phyloP scores from a whole-genome alignment of 106 monocot species.

The Triglochin maritima region DNA sequence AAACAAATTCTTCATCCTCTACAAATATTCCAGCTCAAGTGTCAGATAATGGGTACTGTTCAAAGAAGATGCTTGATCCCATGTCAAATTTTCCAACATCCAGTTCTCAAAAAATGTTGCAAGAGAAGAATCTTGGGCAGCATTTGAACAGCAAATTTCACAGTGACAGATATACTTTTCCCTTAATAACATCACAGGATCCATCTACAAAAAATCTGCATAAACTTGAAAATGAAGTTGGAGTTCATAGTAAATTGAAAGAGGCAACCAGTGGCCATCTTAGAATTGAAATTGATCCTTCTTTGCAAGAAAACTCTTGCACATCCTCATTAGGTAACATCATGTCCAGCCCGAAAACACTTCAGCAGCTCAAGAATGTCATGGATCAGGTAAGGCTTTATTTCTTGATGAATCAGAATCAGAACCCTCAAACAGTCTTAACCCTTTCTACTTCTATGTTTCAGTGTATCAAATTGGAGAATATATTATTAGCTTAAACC shows the following conservation, averaged over 20 bases:
- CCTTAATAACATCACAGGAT: neutral
- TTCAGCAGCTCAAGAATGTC: conserved; percentile 12
- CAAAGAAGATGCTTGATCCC: neutral
- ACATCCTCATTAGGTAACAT: neutral
- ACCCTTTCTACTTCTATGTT: neutral
- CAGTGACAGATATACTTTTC: neutral
- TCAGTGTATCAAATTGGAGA: neutral
- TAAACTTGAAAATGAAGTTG: neutral
- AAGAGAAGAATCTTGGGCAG: conserved; percentile 2
- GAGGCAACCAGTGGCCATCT: neutral
- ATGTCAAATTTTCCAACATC: neutral
- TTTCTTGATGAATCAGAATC: no score
- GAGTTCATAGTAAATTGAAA: neutral
- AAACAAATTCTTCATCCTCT: neutral
- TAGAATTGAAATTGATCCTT: neutral
- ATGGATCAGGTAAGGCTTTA: conserved; percentile 7
- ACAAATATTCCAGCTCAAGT: neutral
- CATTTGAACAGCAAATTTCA: neutral
- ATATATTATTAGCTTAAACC: neutral
- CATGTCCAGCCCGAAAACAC: neutral
- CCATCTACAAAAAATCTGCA: neutral
- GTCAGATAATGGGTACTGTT: neutral
- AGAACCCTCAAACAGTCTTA: neutral
- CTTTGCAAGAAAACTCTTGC: neutral
- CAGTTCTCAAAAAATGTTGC: neutral